Evolutionary conservation across 371 early-diverging fungal genomes (phyloP), one percentile per base, ranked within the genome.

Genomic region (Blakeslea trispora): DNA sequence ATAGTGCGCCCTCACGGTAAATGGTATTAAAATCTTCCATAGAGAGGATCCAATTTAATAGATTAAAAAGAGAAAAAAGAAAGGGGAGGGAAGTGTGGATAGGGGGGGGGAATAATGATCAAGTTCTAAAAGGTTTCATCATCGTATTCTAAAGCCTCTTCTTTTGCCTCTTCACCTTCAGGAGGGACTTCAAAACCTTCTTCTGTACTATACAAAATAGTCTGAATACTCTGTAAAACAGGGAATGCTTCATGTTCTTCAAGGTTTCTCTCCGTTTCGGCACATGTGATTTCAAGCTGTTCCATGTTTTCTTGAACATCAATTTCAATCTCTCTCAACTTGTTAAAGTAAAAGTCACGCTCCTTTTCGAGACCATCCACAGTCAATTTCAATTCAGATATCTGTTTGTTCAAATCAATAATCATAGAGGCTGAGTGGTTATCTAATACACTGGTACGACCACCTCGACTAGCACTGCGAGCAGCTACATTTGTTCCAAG

Each of bases 291-390:
- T 18, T 65, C 69, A 0, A 79, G 71, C 35, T 69, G 72, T 40
- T 87, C 85, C 31, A 88, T 41, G 24, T 82, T 79, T 41, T 87
- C 82, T 77, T 96, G 97, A 8, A 94, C 85, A 47, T 89, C 73
- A 32, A 96, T 84, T 65, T 97, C 98, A 64, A 97, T 92, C 51
- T 94, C 94, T 42, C 97, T 77, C 59, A 97, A 75, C 72, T 96
- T 96, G 39, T 79, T 71, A 64, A 93, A 97, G 69, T 97, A 97
- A 65, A 96, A 97, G 61, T 97, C 96, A 32, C 98, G 85, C 71
- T 97, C 96, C 77, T 91, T 93, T 71, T 96, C 95, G 42, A 94
- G 82, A 43, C 91, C 93, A 52, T 91, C 92, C 31, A 95, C 85
- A n/a, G 88, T 82, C 28, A 84, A 70, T 68, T 91, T 90, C 49